Conservation (phyloP, 164 flowering plant genomes). For the Aristolochia contorta region DNA sequence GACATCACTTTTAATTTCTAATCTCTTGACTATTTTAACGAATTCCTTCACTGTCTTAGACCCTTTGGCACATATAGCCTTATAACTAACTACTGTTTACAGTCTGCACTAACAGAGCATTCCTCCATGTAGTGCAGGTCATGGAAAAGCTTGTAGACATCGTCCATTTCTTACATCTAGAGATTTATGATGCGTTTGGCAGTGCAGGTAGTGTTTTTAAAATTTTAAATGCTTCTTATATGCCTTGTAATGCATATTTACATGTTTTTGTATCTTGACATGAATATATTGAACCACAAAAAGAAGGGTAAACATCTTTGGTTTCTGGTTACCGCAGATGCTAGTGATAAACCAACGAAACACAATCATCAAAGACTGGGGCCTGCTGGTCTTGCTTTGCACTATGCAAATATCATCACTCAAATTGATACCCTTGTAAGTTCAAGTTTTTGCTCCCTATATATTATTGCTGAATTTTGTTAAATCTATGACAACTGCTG, state of each 20-base stretch:
- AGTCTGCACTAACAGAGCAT: too few species aligned
- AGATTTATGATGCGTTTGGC: slow-evolving; percentile 73
- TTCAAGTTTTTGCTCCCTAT: slow-evolving; percentile 2
- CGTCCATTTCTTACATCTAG: slow-evolving; percentile 72
- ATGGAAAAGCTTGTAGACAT: slow-evolving; percentile 95
- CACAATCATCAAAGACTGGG: slow-evolving; percentile 46
- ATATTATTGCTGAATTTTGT: too few species aligned
- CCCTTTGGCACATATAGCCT: too few species aligned
- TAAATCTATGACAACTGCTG: too few species aligned
- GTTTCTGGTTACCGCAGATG: not conserved
- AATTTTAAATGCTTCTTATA: not conserved
- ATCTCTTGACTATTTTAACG: too few species aligned
- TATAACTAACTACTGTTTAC: too few species aligned
- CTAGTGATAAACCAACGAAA: slow-evolving; percentile 35
- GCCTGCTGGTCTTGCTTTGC: slow-evolving; percentile 86
- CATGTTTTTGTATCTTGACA: too few species aligned
- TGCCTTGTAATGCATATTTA: not conserved
- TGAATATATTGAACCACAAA: too few species aligned
- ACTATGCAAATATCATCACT: slow-evolving; percentile 79
- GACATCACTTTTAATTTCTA: too few species aligned
- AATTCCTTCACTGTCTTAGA: too few species aligned
- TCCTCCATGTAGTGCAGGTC: slow-evolving; percentile 36
- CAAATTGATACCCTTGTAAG: slow-evolving; percentile 91
- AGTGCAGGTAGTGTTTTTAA: slow-evolving; percentile 48
- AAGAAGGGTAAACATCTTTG: too few species aligned